Base-by-base conservation (phyloP, 768 basidiomycete genomes). In the Russula sp. region DNA sequence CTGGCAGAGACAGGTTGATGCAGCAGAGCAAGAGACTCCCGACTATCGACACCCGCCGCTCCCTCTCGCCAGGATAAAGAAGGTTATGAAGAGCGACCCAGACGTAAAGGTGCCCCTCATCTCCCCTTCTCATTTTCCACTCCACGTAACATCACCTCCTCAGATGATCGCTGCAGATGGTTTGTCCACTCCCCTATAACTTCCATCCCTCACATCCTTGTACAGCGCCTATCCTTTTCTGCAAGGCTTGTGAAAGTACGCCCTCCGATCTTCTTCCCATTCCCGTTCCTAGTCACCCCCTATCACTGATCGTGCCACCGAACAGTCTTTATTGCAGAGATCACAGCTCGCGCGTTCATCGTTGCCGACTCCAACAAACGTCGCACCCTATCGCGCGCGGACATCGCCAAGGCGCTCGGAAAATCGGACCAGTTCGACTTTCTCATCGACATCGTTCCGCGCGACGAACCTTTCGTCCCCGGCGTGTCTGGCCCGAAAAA, bases 81-180 rank as follows among this genome's bases (percentile, higher is more conserved):
- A 98, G 73, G 96, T 98, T 60, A 97, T 98, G 92, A 98, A 98
- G 80, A 95, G 89, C 73, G 93, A 94, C 76, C 91, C 93, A 3
- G 93, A 95, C 68, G 93, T 98, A 65, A 94, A 94, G 83, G 93
- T 96, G 71, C 70, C 84, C 70, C 48, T 56, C 46, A 53, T 46
- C 52, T 49, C 46, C 16, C 50, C 52, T 51, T 10, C 46, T 38
- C 48, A 34, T 18, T 2, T n/a, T 6, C 6, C 7, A 7, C 35
- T 7, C 25, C 9, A 25, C 45, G 39, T 43, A 64, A 56, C 58
- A 32, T 56, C 63, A 35, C 56, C 48, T 46, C 34, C 8, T 29
- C 65, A 94, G 94, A 98, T 98, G 96, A 98, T 98, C 68, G 93
- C 96, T 56, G 93, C 93, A 60, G 96, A 99, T 74, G 90, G 90